Conservation (phyloP, 208 protist species). For the Endotrypanum monterogeii region DNA sequence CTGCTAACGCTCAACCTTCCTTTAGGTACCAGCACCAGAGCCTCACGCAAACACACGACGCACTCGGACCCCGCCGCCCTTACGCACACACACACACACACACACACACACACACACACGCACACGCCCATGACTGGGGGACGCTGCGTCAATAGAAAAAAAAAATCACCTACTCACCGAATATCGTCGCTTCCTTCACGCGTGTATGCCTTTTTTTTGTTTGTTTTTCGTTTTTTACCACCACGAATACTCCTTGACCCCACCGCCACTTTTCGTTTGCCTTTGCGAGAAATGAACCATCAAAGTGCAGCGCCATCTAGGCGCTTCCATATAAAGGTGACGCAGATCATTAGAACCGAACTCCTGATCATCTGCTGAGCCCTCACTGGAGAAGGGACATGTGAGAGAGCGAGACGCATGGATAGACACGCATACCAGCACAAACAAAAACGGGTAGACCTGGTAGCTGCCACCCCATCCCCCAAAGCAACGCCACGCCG, state of each 20-base stretch:
- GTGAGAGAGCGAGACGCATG: no score
- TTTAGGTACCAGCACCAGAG: no score
- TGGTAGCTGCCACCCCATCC: no score
- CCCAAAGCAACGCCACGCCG: no score
- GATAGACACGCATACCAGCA: no score
- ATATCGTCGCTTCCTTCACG: no score
- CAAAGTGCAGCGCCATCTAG: background rate
- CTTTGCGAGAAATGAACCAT: background rate
- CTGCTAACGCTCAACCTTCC: no score
- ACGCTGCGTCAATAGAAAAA: background rate
- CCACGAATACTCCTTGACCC: background rate
- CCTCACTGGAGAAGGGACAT: background rate
- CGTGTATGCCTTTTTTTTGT: background rate
- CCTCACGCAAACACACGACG: no score
- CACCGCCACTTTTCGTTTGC: background rate
- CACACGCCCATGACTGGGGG: background rate
- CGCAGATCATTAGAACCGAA: background rate
- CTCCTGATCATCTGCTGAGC: background rate
- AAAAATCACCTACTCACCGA: no score
- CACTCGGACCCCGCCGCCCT: no score
- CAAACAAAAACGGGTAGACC: no score
- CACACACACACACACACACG: background rate
- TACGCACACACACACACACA: no score
- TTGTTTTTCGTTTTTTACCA: background rate
- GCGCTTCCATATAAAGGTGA: background rate